Percentiles rank a stretch among this genome's conserved stretches.
Conservation (phyloP, 169 alveolate genomes). For the Eimeria sp. region DNA sequence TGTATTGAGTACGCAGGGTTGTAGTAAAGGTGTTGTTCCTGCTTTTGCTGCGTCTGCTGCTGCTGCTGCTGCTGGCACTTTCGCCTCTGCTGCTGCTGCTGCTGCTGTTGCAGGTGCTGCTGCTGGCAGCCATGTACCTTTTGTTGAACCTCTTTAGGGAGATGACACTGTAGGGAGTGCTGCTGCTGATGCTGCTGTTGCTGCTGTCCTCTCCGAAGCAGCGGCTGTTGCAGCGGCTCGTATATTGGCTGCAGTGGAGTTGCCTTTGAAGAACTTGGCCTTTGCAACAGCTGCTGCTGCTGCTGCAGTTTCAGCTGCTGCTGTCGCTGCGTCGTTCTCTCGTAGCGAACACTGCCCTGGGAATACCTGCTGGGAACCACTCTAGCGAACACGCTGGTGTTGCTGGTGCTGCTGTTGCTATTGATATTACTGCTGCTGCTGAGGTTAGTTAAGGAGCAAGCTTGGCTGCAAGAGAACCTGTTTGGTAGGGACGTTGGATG, state of each 20-base stretch:
- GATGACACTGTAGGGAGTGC: neutral
- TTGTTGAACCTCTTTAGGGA: neutral
- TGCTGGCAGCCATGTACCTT: neutral
- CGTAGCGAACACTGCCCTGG: neutral
- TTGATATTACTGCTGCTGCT: no score
- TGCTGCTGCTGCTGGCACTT: conserved; percentile 14
- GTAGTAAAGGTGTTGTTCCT: neutral
- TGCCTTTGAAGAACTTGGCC: no score
- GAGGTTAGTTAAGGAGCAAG: no score
- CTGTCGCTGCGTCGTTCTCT: neutral
- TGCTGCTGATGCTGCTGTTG: neutral
- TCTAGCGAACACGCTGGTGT: neutral
- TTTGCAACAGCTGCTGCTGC: conserved; percentile 22
- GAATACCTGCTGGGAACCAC: neutral
- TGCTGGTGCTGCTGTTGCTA: conserved; percentile 33
- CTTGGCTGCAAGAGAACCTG: neutral
- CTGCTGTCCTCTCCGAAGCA: no score
- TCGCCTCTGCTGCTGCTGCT: conserved; percentile 4
- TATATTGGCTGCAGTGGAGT: neutral
- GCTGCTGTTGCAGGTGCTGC: conserved; percentile 10
- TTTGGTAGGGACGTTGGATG: neutral
- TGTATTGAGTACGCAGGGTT: conserved; percentile 5
- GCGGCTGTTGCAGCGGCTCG: no score
- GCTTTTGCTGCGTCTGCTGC: conserved; percentile 27
- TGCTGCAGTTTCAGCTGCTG: neutral